Conservation (phyloP, 78 protist genomes). For the Planoprotostelium fungivorum region DNA sequence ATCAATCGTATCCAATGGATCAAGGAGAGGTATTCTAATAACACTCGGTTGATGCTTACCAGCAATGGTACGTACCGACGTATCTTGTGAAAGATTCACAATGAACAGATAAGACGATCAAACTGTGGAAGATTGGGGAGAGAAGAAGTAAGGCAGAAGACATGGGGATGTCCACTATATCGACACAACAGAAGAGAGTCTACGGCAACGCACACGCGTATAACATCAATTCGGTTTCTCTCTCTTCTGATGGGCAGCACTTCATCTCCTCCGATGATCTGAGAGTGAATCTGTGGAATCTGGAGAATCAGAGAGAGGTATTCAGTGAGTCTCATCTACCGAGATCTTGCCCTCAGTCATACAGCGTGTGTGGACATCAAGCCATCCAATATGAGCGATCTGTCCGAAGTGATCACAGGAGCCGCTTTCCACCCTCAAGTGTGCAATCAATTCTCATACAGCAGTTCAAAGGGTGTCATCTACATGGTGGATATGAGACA, state of each 20-base stretch:
- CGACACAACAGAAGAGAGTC: constrained; percentile 65
- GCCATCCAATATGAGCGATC: constrained; percentile 97
- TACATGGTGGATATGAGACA: constrained; percentile 79
- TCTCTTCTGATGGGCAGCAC: constrained; percentile 49
- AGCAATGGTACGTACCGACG: not conserved
- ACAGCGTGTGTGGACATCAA: constrained; percentile 88
- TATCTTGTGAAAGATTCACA: not conserved
- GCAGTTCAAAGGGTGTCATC: constrained; percentile 74
- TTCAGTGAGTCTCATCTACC: constrained; percentile 56
- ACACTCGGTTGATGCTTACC: not conserved
- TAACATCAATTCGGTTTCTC: constrained; percentile 94
- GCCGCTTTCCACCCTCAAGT: constrained; percentile 90
- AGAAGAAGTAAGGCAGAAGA: constrained; percentile 47
- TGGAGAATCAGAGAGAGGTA: constrained; percentile 43
- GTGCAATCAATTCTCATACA: constrained; percentile 83
- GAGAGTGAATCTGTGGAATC: constrained; percentile 96
- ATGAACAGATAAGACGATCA: constrained; percentile 93
- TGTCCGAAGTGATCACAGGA: constrained; percentile 94
- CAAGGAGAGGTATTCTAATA: not conserved
- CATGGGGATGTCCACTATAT: constrained; percentile 10
- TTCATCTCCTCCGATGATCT: constrained; percentile 91
- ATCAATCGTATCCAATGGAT: constrained; percentile 1
- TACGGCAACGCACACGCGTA: constrained; percentile 96
- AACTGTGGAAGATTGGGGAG: constrained; percentile 93
- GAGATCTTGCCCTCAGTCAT: constrained; percentile 6